Evolutionary conservation across 495 filamentous ascomycete species (phyloP), one percentile per base, ranked within the genome.

Genomic region (Xylaria acuta): DNA sequence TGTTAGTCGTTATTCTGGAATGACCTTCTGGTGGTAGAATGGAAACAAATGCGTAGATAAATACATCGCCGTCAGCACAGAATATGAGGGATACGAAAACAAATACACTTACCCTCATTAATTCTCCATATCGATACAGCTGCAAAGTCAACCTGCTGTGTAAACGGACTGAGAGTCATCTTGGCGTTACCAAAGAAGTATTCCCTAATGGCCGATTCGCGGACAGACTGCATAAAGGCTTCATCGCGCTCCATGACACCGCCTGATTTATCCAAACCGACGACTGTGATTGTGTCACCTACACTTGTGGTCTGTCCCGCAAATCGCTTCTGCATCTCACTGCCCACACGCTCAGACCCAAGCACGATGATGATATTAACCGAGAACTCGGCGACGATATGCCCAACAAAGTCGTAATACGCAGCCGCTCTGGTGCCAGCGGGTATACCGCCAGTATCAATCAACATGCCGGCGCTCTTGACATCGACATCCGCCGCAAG

Each of bases 101-200:
- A 51, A 60, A 38, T 12, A 47, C n/a, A 59, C 70, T 65, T 79
- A 90, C 89, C 79, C 76, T 89, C 86, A 53, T 78, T 79, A 41
- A 90, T 82, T 49, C 81, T 90, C 83, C 91, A 97, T 49, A 99
- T 86, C 3, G 85, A 85, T 25, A 97, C 78, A 5, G 91, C 86
- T 67, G 88, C 84, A 75, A 94, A 97, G 70, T 92, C 88, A 12
- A 95, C 86, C 59, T 91, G 90, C 75, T 95, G 91, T 0, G 92
- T 94, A 73, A 93, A 92, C 0, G 96, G 96, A 32, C 92, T 97
- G 5, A 99, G 84, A 0, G 93, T 93, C 65, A 89, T 86, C 73
- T 90, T 91, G 0, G 86, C 73, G 71, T 91, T 90, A 3, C 96
- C 96, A 80, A 98, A 98, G 85, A 98, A 99, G 80, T 98, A 99